Evolutionary conservation across 306 rosid species (phyloP).

Genomic region (Cajanus cajan): DNA sequence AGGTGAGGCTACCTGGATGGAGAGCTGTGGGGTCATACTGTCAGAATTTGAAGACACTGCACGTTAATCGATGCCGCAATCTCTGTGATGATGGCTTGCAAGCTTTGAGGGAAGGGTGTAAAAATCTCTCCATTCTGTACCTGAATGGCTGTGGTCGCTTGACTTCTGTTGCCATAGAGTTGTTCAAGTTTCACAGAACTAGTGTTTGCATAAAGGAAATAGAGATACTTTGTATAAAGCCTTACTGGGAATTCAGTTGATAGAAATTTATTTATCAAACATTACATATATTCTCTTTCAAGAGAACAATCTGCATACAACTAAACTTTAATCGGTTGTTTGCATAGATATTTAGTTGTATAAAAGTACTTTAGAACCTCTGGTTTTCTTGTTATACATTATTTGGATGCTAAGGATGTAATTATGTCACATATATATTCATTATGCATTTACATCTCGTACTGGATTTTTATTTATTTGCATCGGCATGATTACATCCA

Average conservation of each 20-base stretch:
- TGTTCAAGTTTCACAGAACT: slow-evolving; percentile 57
- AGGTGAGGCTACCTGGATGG: slow-evolving; percentile 53
- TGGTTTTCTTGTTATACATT: background rate
- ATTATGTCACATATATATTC: background rate
- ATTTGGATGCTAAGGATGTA: background rate
- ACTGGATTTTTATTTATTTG: background rate
- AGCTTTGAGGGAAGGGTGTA: slow-evolving; percentile 59
- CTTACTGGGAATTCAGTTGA: slow-evolving; percentile 43
- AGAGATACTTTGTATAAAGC: slow-evolving; percentile 48
- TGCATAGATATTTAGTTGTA: background rate
- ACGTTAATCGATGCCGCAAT: slow-evolving; percentile 58
- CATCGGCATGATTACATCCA: background rate
- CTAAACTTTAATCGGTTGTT: slow-evolving; percentile 11
- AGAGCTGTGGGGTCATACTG: slow-evolving; percentile 51
- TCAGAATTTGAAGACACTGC: slow-evolving; percentile 48
- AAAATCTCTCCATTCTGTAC: slow-evolving; percentile 52
- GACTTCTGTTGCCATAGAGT: slow-evolving; percentile 46
- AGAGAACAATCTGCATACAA: slow-evolving; percentile 3
- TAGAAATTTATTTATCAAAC: background rate
- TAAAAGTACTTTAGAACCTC: slow-evolving; percentile 7
- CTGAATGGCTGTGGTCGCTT: slow-evolving; percentile 39
- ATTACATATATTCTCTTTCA: background rate
- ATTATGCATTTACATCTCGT: background rate
- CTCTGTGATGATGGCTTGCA: slow-evolving; percentile 49
- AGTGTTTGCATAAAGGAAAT: slow-evolving; percentile 44